These are phyloP conservation scores for Nakazawaea molendinolei DNA, from an alignment of 805 yeast genomes.

Conservation along the genomic window DNA sequence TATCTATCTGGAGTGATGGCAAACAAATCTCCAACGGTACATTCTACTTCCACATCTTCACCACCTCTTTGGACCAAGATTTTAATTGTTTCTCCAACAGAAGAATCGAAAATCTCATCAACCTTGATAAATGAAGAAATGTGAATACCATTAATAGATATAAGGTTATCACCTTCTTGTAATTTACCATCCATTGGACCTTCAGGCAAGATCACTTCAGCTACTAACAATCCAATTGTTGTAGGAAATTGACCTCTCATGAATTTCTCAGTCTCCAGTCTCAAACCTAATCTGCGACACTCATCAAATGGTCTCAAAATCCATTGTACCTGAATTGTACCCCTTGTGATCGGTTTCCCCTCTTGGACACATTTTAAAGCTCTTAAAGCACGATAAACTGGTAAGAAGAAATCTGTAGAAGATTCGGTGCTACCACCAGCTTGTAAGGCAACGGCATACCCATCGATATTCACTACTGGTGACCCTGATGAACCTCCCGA, in stretches of 20 bases:
- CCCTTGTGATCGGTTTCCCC: slow-evolving; percentile 61
- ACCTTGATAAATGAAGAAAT: slow-evolving; percentile 70
- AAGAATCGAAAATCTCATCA: slow-evolving; percentile 75
- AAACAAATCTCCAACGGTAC: slow-evolving; percentile 70
- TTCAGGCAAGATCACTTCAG: slow-evolving; percentile 71
- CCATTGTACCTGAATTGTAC: slow-evolving; percentile 92
- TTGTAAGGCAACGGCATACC: slow-evolving; percentile 83
- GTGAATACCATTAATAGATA: slow-evolving; percentile 59
- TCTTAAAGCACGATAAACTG: slow-evolving; percentile 74
- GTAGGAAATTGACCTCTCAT: slow-evolving; percentile 68
- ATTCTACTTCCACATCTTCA: slow-evolving; percentile 37
- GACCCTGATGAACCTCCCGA: slow-evolving; percentile 96
- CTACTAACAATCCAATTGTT: slow-evolving; percentile 75
- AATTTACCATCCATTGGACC: slow-evolving; percentile 76
- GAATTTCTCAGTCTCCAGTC: slow-evolving; percentile 61
- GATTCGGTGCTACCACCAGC: slow-evolving; percentile 93
- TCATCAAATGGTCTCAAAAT: slow-evolving; percentile 80
- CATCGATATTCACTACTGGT: slow-evolving; percentile 88
- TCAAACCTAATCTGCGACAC: slow-evolving; percentile 80
- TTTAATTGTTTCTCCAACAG: slow-evolving; percentile 52
- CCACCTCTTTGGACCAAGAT: slow-evolving; percentile 74
- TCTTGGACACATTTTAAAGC: slow-evolving; percentile 72
- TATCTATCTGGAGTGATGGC: slow-evolving; percentile 76
- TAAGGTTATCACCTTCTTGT: slow-evolving; percentile 80
- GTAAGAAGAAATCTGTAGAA: slow-evolving; percentile 88